A percentile compares a stretch with the other conserved stretches of the same genome.
phyloP scores from a whole-genome alignment of 495 filamentous ascomycete species.

The Trichocladium uniseriatum region DNA sequence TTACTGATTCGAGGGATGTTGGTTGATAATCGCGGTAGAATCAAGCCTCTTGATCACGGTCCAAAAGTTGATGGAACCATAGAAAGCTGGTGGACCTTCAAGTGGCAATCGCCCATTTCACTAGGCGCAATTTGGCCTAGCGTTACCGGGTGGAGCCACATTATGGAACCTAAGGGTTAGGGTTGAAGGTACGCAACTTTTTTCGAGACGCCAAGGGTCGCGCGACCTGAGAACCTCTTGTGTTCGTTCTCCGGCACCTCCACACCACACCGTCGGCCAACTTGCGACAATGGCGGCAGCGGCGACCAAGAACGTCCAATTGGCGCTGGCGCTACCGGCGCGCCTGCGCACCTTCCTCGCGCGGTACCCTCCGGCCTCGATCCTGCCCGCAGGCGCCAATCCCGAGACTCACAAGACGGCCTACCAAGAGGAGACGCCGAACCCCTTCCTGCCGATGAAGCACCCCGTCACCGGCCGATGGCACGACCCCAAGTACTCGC shows the following conservation, averaged over 20 bases:
- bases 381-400: constrained; percentile 37
- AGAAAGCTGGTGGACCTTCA: no score
- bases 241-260: neutral
- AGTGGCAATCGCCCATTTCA: no score
- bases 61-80: no score
- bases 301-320: constrained; percentile 41
- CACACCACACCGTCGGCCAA: neutral
- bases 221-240: neutral
- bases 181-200: constrained; percentile 6
- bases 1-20: neutral
- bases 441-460: constrained; percentile 68
- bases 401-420: constrained; percentile 34
- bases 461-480: constrained; percentile 65
- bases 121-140: no score
- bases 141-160: neutral
- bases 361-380: constrained; percentile 63
- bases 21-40: no score
- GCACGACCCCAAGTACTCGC: constrained; percentile 69
- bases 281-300: constrained; percentile 19
- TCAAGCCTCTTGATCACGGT: no score
- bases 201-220: constrained; percentile 2
- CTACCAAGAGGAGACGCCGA: constrained; percentile 42
- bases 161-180: neutral
- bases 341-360: constrained; percentile 82
- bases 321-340: constrained; percentile 59